These are phyloP conservation scores for Bondarzewia mesenterica DNA, from an alignment of 1,284 basidiomycete genomes.

Conservation along the genomic window DNA sequence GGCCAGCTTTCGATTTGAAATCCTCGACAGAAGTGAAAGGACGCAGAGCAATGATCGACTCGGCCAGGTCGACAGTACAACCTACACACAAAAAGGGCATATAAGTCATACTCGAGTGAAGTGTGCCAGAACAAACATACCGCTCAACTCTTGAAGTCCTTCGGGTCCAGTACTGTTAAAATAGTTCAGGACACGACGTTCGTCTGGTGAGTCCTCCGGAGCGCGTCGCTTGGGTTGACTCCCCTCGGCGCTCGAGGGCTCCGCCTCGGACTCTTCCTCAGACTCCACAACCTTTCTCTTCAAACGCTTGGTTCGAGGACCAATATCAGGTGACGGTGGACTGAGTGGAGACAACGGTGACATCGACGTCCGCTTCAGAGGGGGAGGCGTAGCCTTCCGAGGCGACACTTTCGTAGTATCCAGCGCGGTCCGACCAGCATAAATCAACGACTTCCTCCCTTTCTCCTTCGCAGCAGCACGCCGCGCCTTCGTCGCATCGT, in stretches of 20 bases:
- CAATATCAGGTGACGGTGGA: conserved; percentile 33
- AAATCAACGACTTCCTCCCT: conserved; percentile 71
- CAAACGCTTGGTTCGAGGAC: conserved; percentile 37
- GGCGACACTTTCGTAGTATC: conserved; percentile 22
- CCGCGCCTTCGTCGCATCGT: conserved; percentile 57
- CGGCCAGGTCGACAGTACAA: conserved; percentile 78
- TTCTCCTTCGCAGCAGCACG: conserved; percentile 58
- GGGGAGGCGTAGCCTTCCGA: conserved; percentile 14
- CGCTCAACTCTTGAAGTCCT: conserved; percentile 83
- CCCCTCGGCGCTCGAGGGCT: conserved; percentile 22
- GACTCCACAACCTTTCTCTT: conserved; percentile 54
- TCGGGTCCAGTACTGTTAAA: conserved; percentile 76
- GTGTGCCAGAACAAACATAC: conserved; percentile 30
- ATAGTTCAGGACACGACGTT: conserved; percentile 64
- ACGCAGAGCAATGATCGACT: conserved; percentile 71
- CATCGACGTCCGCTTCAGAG: conserved; percentile 9
- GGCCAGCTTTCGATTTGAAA: conserved; percentile 70
- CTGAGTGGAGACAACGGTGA: conserved; percentile 31
- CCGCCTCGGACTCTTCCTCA: conserved; percentile 51
- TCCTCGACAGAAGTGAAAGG: conserved; percentile 81
- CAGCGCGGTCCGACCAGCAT: conserved; percentile 51
- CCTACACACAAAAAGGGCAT: conserved; percentile 37
- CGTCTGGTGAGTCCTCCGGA: conserved; percentile 21
- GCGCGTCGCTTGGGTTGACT: conserved; percentile 11
- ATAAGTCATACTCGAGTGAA: background rate